Conservation (phyloP, 2,329 filamentous ascomycete species). For the Verticillium albo-atrum region DNA sequence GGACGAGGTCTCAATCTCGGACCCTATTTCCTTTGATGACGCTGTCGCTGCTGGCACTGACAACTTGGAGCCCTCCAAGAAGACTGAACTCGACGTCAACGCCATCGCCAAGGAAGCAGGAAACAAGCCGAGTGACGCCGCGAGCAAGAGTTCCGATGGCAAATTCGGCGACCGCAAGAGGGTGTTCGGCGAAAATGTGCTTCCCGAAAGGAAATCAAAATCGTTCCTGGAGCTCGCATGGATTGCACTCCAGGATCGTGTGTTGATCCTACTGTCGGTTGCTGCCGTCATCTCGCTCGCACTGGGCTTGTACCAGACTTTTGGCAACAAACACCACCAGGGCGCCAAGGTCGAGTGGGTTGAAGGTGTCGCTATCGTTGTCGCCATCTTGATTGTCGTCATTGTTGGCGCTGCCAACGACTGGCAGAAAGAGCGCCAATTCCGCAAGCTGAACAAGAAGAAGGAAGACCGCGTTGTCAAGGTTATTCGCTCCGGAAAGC, state of each 20-base stretch:
- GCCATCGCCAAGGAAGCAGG: conserved; percentile 3
- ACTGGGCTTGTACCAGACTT: conserved; percentile 70
- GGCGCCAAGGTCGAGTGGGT: conserved; percentile 68
- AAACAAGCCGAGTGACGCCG: not conserved
- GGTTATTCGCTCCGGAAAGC: conserved; percentile 68
- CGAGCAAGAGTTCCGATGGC: conserved; percentile 3
- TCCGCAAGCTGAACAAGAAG: conserved; percentile 75
- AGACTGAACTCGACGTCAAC: conserved; percentile 7
- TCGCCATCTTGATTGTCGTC: conserved; percentile 74
- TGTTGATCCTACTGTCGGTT: conserved; percentile 66
- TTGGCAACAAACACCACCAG: conserved; percentile 46
- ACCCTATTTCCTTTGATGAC: conserved; percentile 42
- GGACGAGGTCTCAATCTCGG: conserved; percentile 42
- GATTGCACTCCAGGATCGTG: conserved; percentile 80
- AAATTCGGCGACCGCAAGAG: conserved; percentile 46
- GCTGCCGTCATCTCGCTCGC: conserved; percentile 69
- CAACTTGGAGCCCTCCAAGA: conserved; percentile 17
- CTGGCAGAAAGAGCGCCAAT: conserved; percentile 78
- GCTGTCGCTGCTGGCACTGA: conserved; percentile 34
- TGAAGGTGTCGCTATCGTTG: conserved; percentile 74
- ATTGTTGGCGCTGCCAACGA: conserved; percentile 74
- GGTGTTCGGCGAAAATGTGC: conserved; percentile 56
- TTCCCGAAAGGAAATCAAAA: conserved; percentile 66
- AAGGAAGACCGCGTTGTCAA: conserved; percentile 74
- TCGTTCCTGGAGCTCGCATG: conserved; percentile 66